phyloP scores from a whole-genome alignment of 2,329 filamentous ascomycete species.

The Trichoderma arundinaceum region DNA sequence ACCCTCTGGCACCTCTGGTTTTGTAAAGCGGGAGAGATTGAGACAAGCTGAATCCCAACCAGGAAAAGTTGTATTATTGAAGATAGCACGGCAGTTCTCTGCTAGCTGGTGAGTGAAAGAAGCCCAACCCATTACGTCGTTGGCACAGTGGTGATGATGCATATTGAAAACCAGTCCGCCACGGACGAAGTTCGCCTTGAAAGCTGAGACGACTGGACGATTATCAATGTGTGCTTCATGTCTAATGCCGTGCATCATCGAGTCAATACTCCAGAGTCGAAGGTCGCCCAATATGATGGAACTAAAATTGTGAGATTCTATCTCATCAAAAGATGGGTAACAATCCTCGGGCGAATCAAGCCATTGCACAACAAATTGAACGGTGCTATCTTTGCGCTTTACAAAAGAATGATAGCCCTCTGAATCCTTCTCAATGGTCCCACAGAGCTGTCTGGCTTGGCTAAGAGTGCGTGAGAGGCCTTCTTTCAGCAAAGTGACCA shows the following conservation, averaged over 20 bases:
- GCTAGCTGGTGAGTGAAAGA: background rate
- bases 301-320: background rate
- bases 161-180: background rate
- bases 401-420: background rate
- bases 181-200: conserved; percentile 1
- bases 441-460: background rate
- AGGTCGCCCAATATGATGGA: background rate
- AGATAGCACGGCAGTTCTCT: background rate
- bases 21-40: background rate
- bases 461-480: background rate
- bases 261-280: background rate
- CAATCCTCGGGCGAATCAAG: background rate
- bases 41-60: background rate
- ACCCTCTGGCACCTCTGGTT: background rate
- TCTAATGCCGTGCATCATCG: background rate
- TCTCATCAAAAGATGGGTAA: background rate
- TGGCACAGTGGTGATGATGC: background rate
- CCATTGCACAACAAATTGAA: conserved; percentile 6
- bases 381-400: background rate
- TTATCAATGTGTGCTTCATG: background rate
- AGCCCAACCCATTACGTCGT: background rate
- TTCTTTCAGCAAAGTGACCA: background rate
- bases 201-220: background rate
- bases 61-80: background rate
- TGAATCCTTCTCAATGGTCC: background rate